Evolutionary conservation across 441 rosid genomes (phyloP).

Genomic region (Breynia disticha): DNA sequence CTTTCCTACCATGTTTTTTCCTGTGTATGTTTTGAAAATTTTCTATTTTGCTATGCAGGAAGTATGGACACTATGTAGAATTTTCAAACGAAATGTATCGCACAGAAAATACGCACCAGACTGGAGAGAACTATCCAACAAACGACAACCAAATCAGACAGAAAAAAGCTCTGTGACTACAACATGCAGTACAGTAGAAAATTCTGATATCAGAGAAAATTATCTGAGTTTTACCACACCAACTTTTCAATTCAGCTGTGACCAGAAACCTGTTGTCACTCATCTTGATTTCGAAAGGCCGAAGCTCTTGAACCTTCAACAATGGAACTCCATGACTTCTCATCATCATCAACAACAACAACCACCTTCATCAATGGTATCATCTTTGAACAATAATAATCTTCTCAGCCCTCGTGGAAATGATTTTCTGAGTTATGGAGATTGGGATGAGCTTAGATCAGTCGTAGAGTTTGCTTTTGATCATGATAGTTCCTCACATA

Average conservation of each 20-base stretch:
- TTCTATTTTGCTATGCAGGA: too few species aligned
- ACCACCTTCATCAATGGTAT: constrained; percentile 22
- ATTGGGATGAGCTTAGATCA: constrained; percentile 79
- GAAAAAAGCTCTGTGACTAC: constrained; percentile 20
- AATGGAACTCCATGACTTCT: background rate
- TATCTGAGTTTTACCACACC: constrained; percentile 47
- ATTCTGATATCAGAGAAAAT: constrained; percentile 22
- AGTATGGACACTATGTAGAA: constrained; percentile 80
- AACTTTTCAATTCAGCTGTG: constrained; percentile 11
- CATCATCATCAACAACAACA: background rate
- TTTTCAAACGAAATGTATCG: constrained; percentile 52
- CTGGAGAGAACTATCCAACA: constrained; percentile 42
- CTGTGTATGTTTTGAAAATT: too few species aligned
- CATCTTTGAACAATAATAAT: constrained; percentile 19
- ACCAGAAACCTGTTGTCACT: constrained; percentile 19
- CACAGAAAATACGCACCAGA: constrained; percentile 43
- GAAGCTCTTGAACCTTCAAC: background rate
- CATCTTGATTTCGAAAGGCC: background rate
- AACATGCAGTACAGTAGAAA: constrained; percentile 12
- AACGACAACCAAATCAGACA: constrained; percentile 13
- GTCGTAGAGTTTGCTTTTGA: constrained; percentile 55
- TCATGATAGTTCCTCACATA: constrained; percentile 24
- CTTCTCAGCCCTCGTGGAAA: constrained; percentile 18
- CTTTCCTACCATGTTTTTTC: too few species aligned
- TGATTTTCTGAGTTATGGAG: constrained; percentile 27